Evolutionary conservation across 306 rosid species (phyloP).

Genomic region (Gillenia trifoliata): DNA sequence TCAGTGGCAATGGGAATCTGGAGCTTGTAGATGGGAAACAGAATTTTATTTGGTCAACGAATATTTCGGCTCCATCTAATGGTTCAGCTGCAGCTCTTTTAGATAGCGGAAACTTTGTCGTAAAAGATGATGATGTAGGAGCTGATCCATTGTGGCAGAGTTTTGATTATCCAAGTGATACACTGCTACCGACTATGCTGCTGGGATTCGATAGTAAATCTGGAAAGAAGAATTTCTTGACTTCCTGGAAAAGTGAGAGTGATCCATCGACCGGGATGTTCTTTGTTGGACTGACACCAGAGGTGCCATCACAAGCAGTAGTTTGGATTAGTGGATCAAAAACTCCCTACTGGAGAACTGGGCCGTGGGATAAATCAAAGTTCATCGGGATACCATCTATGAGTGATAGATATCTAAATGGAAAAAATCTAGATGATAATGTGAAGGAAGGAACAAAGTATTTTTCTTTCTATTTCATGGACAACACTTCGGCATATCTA

Average conservation of each 20-base stretch:
- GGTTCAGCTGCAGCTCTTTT: slow-evolving; percentile 23
- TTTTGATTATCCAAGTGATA: slow-evolving; percentile 38
- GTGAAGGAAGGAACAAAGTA: slow-evolving; percentile 25
- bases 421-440: slow-evolving; percentile 17
- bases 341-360: slow-evolving; percentile 44
- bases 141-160: slow-evolving; percentile 35
- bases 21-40: slow-evolving; percentile 21
- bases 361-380: slow-evolving; percentile 48
- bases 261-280: slow-evolving; percentile 41
- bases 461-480: slow-evolving; percentile 14
- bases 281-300: slow-evolving; percentile 20
- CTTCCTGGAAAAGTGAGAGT: slow-evolving; percentile 37
- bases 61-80: background rate
- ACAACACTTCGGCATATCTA: background rate
- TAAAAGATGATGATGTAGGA: background rate
- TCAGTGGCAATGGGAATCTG: slow-evolving; percentile 26
- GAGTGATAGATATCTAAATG: slow-evolving; percentile 22
- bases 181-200: slow-evolving; percentile 28
- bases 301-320: slow-evolving; percentile 26
- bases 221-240: slow-evolving; percentile 17
- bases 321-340: slow-evolving; percentile 26
- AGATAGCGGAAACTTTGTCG: slow-evolving; percentile 20
- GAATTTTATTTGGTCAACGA: slow-evolving; percentile 26
- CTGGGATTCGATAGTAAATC: slow-evolving; percentile 31
- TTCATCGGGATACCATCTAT: slow-evolving; percentile 32